These are phyloP conservation scores for Gnomoniopsis smithogilvyi DNA, from an alignment of 2,329 filamentous ascomycete genomes.

Conservation along the genomic window DNA sequence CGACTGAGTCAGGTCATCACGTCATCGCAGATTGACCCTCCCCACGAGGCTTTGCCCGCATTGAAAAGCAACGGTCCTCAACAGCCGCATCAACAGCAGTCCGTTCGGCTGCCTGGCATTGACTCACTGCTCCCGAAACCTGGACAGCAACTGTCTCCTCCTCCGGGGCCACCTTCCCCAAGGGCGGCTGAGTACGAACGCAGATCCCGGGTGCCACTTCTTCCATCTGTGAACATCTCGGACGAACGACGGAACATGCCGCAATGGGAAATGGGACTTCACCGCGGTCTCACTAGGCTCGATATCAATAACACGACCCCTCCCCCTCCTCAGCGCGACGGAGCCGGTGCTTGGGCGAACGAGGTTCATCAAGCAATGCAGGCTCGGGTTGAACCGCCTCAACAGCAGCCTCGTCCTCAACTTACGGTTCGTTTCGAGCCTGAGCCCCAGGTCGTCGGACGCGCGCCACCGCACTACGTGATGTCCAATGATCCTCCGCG, in stretches of 20 bases:
- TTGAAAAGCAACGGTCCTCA: slow-evolving; percentile 38
- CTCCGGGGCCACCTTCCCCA: slow-evolving; percentile 65
- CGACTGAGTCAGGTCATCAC: slow-evolving; percentile 73
- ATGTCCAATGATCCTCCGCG: slow-evolving; percentile 14
- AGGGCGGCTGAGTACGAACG: slow-evolving; percentile 68
- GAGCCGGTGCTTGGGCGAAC: slow-evolving; percentile 53
- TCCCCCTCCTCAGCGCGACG: slow-evolving; percentile 47
- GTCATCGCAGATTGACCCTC: slow-evolving; percentile 57
- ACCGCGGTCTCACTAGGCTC: slow-evolving; percentile 63
- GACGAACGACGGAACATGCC: slow-evolving; percentile 50
- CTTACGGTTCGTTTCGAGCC: slow-evolving; percentile 54
- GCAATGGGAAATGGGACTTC: slow-evolving; percentile 64
- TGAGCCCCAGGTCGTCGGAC: slow-evolving; percentile 34
- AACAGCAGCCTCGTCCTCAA: slow-evolving; percentile 27
- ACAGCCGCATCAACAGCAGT: slow-evolving; percentile 47
- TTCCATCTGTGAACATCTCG: slow-evolving; percentile 29
- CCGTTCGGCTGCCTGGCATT: slow-evolving; percentile 78
- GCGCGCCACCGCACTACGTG: slow-evolving; percentile 18
- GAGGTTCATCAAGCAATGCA: slow-evolving; percentile 55
- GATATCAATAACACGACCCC: slow-evolving; percentile 49
- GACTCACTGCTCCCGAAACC: slow-evolving; percentile 84
- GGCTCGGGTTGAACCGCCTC: slow-evolving; percentile 50
- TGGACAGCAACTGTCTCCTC: slow-evolving; percentile 58
- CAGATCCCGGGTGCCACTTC: slow-evolving; percentile 32
- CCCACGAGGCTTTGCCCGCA: slow-evolving; percentile 47